Evolutionary conservation across 441 rosid species (phyloP), one percentile per base, ranked within the genome.

Genomic region (Manihot esculenta): DNA sequence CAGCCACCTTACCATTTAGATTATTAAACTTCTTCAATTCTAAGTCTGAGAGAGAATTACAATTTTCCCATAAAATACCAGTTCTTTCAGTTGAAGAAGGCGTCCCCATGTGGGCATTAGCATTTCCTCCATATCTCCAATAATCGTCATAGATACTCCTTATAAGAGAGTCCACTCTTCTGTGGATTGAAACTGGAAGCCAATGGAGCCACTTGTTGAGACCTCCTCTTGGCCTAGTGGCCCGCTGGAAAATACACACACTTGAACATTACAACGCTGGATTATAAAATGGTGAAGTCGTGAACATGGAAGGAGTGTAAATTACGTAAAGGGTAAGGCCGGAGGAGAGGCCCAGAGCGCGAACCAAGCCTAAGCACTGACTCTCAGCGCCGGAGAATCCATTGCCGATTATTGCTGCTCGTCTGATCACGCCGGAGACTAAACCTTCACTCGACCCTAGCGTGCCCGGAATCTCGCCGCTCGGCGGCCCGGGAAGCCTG

Each of bases 151-250:
- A 78, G 30, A 89, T 62, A 63, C 72, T 84, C 62, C 83, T 64
- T 30, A 90, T 74, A 53, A 92, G 64, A 64, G 68, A 84, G 54
- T 86, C 80, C 64, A 90, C 67, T 75, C 68, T 84, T 71, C 88
- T 87, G 83, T 90, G 97, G 66, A 88, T 66, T 65, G 86, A 80
- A 74, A 88, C 85, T 3, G 98, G 98, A 12, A 94, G 91, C 97
- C 98, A 94, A 66, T 83, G 93, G 1, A 92, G 81, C 96, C 96
- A 90, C 69, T 83, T 88, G 71, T 90, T 82, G 15, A 92, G 60
- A 35, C 96, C 89, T 76, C 97, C 99, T 76, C 85, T 92, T 8
- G 99, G 99, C 79, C 99, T 86, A 9, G 83, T 83, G 69, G 90
- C 90, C 66, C 96, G 86, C 99, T 94, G 82, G 10, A 24, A 26